Conservation (phyloP, 192 early-diverging fungal species). For the Linnemannia zychae region DNA sequence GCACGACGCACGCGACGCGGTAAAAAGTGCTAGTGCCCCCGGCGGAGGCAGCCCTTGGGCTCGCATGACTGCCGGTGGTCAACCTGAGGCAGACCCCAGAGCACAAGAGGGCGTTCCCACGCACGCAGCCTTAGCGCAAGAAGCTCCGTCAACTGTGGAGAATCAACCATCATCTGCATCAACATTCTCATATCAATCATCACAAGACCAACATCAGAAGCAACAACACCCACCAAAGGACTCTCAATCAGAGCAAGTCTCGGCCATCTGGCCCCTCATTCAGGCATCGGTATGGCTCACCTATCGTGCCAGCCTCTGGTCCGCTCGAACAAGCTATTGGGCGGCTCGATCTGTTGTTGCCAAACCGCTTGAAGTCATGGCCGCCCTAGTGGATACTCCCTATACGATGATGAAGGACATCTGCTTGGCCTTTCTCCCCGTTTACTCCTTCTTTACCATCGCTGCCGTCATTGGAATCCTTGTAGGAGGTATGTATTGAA, state of each 20-base stretch:
- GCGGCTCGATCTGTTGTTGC: background rate
- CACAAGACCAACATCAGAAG: background rate
- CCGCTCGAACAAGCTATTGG: background rate
- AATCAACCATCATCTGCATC: background rate
- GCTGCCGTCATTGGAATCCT: slow-evolving; percentile 45
- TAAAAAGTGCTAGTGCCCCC: background rate
- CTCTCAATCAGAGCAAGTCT: background rate
- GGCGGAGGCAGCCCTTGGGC: background rate
- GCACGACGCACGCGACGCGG: background rate
- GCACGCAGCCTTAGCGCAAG: background rate
- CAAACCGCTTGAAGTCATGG: slow-evolving; percentile 1
- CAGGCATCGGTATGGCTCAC: background rate
- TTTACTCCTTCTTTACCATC: slow-evolving; percentile 45
- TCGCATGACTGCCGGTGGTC: background rate
- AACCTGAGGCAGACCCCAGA: background rate
- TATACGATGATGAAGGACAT: slow-evolving; percentile 30
- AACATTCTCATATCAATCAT: background rate
- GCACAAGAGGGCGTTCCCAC: background rate
- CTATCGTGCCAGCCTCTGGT: slow-evolving; percentile 4
- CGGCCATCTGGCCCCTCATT: background rate
- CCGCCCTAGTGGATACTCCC: slow-evolving; percentile 18
- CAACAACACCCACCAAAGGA: background rate
- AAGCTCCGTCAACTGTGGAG: background rate
- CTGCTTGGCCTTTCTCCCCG: slow-evolving; percentile 42
- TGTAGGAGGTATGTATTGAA: slow-evolving; percentile 29